These are phyloP conservation scores for Dendrobium officinale DNA, from an alignment of 106 monocot species.

Conservation along the genomic window DNA sequence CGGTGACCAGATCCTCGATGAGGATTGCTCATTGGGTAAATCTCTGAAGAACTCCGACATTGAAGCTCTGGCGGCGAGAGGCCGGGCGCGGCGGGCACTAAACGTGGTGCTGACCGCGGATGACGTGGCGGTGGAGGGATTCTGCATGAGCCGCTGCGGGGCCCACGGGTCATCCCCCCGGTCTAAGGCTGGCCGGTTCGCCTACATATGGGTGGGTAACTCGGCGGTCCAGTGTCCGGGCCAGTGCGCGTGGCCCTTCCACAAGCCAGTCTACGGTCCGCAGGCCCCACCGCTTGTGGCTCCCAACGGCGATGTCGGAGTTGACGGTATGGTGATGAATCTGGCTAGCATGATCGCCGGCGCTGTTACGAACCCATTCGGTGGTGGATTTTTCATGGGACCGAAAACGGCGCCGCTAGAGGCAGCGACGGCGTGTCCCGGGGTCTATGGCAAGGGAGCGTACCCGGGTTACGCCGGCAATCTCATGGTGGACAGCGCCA, in stretches of 20 bases:
- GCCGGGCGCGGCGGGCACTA: constrained; percentile 9
- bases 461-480: constrained; percentile 27
- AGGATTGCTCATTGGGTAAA: constrained; percentile 33
- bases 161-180: constrained; percentile 30
- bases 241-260: constrained; percentile 25
- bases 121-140: constrained; percentile 56
- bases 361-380: constrained; percentile 31
- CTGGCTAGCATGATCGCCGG: constrained; percentile 24
- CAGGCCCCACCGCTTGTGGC: constrained; percentile 20
- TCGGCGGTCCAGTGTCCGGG: constrained; percentile 26
- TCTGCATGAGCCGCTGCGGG: constrained; percentile 64
- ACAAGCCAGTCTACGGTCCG: constrained; percentile 25
- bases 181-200: constrained; percentile 13
- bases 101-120: constrained; percentile 39
- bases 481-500: constrained; percentile 16
- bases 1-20: constrained; percentile 33
- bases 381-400: constrained; percentile 24
- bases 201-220: constrained; percentile 28
- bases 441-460: constrained; percentile 25
- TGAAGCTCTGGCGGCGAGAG: constrained; percentile 14
- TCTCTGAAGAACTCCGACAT: constrained; percentile 20
- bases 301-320: constrained; percentile 25
- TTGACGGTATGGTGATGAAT: constrained; percentile 32
- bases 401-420: constrained; percentile 19
- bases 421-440: constrained; percentile 24